Evolutionary conservation across 2,329 filamentous ascomycete genomes (phyloP).

Genomic region (Curvularia sp.): DNA sequence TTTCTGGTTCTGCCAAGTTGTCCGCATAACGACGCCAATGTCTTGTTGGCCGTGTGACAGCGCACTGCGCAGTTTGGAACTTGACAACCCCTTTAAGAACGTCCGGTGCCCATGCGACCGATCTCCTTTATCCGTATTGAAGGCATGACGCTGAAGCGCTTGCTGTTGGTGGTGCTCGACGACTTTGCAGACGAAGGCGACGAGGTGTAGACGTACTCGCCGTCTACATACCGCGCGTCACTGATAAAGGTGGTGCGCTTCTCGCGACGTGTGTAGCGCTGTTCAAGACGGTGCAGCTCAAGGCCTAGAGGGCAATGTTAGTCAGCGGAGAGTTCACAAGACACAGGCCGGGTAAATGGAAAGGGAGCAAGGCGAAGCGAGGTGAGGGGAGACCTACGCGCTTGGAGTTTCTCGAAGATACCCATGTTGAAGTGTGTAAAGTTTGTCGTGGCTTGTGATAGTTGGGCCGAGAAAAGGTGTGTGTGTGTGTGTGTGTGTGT

Average conservation of each 20-base stretch:
- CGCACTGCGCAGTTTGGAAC: neutral
- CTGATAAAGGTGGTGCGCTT: slow-evolving; percentile 89
- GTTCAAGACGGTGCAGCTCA: slow-evolving; percentile 93
- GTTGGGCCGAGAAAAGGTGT: slow-evolving; percentile 16
- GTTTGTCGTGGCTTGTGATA: slow-evolving; percentile 6
- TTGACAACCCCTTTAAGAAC: slow-evolving; percentile 21
- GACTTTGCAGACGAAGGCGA: slow-evolving; percentile 45
- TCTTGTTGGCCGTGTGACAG: neutral
- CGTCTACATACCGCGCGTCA: slow-evolving; percentile 90
- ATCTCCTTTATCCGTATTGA: slow-evolving; percentile 44
- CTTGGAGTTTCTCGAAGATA: slow-evolving; percentile 51
- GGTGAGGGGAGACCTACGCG: slow-evolving; percentile 40
- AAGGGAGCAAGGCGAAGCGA: slow-evolving; percentile 5
- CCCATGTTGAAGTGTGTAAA: slow-evolving; percentile 42
- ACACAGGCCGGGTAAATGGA: slow-evolving; percentile 2
- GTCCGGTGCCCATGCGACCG: slow-evolving; percentile 35
- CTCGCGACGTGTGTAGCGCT: slow-evolving; percentile 90
- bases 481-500: slow-evolving; percentile 1
- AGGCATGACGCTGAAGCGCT: slow-evolving; percentile 48
- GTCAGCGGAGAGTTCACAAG: slow-evolving; percentile 14
- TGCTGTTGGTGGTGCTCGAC: slow-evolving; percentile 33
- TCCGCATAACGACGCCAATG: neutral
- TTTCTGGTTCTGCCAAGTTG: neutral
- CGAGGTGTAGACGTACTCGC: slow-evolving; percentile 82
- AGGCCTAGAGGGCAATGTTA: slow-evolving; percentile 61